Conservation (phyloP, 2,329 filamentous ascomycete genomes). For the Cryphonectria japonica region DNA sequence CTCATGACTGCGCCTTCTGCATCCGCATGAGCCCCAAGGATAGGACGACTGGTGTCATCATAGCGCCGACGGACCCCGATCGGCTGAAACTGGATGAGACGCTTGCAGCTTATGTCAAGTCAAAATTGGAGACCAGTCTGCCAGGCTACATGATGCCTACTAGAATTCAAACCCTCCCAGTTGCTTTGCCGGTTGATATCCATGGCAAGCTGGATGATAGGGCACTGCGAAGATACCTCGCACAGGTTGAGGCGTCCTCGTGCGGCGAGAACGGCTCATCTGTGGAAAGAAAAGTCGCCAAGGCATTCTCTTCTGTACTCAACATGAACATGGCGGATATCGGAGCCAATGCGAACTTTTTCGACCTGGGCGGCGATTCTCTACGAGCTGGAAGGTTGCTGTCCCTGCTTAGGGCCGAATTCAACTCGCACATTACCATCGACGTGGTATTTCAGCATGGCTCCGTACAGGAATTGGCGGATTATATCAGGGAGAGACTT, state of each 20-base stretch:
- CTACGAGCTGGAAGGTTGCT: conserved; percentile 56
- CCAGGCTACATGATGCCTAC: conserved; percentile 45
- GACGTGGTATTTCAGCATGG: conserved; percentile 55
- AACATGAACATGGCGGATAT: conserved; percentile 45
- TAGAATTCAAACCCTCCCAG: conserved; percentile 39
- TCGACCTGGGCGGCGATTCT: conserved; percentile 57
- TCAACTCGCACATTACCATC: conserved; percentile 52
- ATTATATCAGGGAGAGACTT: conserved; percentile 20
- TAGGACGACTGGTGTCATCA: not conserved
- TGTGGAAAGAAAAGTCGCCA: conserved; percentile 45
- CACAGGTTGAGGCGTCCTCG: conserved; percentile 2
- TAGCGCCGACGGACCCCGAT: conserved; percentile 8
- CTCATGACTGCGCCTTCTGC: conserved; percentile 31
- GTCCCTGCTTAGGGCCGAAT: conserved; percentile 53
- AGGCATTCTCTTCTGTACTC: conserved; percentile 51
- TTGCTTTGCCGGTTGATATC: conserved; percentile 40
- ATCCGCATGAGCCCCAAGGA: conserved; percentile 31
- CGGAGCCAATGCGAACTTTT: conserved; percentile 50
- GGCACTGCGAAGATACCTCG: conserved; percentile 10
- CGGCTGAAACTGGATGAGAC: conserved; percentile 12
- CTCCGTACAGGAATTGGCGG: conserved; percentile 46
- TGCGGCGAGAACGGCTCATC: conserved; percentile 31
- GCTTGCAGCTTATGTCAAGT: conserved; percentile 19
- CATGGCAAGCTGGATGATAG: conserved; percentile 31
- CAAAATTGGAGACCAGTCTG: conserved; percentile 31